Conservation (phyloP, 2,329 filamentous ascomycete genomes). For the Akanthomyces lecanii region DNA sequence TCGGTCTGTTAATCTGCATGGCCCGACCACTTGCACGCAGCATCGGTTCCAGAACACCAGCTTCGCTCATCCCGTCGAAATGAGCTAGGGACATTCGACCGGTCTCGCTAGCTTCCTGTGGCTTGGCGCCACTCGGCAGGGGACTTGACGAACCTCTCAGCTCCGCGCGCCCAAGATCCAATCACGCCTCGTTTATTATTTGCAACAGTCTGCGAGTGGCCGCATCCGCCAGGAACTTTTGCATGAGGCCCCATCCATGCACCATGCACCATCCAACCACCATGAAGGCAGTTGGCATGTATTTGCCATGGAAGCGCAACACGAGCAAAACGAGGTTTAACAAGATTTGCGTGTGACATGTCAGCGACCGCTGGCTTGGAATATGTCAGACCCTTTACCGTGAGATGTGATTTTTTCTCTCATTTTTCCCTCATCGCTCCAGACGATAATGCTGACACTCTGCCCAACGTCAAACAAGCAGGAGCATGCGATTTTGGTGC, state of each 20-base stretch:
- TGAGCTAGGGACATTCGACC: not conserved
- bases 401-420: not conserved
- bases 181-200: not conserved
- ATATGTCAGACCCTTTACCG: not conserved
- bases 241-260: not conserved
- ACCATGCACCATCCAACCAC: not conserved
- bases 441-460: not conserved
- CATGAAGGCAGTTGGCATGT: not conserved
- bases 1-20: not conserved
- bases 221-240: slow-evolving; percentile 5
- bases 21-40: not conserved
- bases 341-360: not conserved
- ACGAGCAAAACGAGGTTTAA: too few species aligned
- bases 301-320: too few species aligned
- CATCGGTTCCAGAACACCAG: slow-evolving; percentile 6
- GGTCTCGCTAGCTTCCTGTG: not conserved
- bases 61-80: not conserved
- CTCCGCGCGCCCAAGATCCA: not conserved
- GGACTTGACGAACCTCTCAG: not conserved
- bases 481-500: not conserved
- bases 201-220: not conserved
- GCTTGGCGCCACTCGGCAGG: slow-evolving; percentile 1
- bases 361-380: too few species aligned
- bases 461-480: not conserved
- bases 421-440: too few species aligned